phyloP scores from a whole-genome alignment of 768 basidiomycete genomes.

The Daedaleopsis sinensis region DNA sequence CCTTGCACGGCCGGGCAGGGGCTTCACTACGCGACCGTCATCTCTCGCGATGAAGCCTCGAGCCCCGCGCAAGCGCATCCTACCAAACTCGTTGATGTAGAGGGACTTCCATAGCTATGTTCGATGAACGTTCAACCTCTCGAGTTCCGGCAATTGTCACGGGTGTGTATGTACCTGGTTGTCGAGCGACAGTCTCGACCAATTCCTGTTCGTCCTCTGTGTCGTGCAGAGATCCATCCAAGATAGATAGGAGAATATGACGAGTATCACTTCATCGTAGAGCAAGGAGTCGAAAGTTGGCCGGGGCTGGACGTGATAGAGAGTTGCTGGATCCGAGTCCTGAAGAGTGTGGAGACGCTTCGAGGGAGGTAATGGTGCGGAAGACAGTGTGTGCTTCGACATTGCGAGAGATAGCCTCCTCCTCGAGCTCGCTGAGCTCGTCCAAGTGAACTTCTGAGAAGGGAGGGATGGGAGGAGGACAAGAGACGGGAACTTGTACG shows the following conservation, averaged over 20 bases:
- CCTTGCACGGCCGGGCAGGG: slow-evolving; percentile 56
- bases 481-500: too few species aligned
- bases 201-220: slow-evolving; percentile 65
- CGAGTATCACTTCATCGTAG: slow-evolving; percentile 77
- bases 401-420: slow-evolving; percentile 13
- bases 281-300: slow-evolving; percentile 54
- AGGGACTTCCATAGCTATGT: slow-evolving; percentile 67
- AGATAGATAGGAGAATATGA: slow-evolving; percentile 72
- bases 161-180: slow-evolving; percentile 52
- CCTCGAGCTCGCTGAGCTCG: too few species aligned
- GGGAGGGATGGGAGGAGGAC: too few species aligned
- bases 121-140: slow-evolving; percentile 19
- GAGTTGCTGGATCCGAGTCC: slow-evolving; percentile 4
- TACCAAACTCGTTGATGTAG: slow-evolving; percentile 67
- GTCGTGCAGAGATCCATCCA: slow-evolving; percentile 68
- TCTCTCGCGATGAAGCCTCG: slow-evolving; percentile 59
- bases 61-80: slow-evolving; percentile 66
- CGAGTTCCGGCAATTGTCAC: neutral
- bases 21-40: slow-evolving; percentile 61
- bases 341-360: slow-evolving; percentile 52
- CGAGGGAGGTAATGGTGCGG: slow-evolving; percentile 50
- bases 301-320: slow-evolving; percentile 6
- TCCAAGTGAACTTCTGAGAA: too few species aligned
- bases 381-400: slow-evolving; percentile 33
- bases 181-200: slow-evolving; percentile 67